phyloP scores from a whole-genome alignment of 345 rosid species.

The Hypericum androsaemum region DNA sequence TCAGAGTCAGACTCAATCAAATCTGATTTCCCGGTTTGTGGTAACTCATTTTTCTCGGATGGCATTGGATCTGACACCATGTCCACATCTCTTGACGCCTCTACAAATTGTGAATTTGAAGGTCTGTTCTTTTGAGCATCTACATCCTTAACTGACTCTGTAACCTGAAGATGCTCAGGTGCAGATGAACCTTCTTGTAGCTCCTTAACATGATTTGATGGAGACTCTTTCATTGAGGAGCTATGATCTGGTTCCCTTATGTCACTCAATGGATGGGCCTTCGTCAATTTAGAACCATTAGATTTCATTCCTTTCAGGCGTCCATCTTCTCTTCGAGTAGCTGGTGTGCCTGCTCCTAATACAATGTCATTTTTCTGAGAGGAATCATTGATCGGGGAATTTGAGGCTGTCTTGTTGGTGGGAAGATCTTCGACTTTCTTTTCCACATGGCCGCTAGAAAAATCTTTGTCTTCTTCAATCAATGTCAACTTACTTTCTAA shows the following conservation, averaged over 20 bases:
- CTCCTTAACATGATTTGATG: constrained; percentile 24
- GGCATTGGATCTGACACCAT: constrained; percentile 28
- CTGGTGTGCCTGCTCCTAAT: constrained; percentile 13
- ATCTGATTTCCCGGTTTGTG: constrained; percentile 23
- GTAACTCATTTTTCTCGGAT: constrained; percentile 30
- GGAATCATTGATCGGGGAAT: constrained; percentile 25
- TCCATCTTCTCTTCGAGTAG: constrained; percentile 22
- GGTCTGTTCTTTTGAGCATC: constrained; percentile 9
- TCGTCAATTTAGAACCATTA: constrained; percentile 15
- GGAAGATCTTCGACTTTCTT: constrained; percentile 30
- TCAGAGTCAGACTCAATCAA: constrained; percentile 22
- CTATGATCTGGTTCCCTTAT: constrained; percentile 16
- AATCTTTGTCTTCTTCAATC: constrained; percentile 21
- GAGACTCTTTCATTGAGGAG: constrained; percentile 13
- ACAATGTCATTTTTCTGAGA: constrained; percentile 18
- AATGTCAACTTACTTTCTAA: constrained; percentile 25
- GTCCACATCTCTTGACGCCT: constrained; percentile 29
- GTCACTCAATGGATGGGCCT: constrained; percentile 20
- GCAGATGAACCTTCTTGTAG: constrained; percentile 19
- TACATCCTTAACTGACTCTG: constrained; percentile 5
- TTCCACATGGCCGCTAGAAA: constrained; percentile 20
- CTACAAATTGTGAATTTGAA: constrained; percentile 17
- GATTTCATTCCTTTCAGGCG: constrained; percentile 29
- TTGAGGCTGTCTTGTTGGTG: constrained; percentile 32
- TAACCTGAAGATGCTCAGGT: constrained; percentile 4